Conservation (phyloP, 805 yeast genomes). For the Saccharomyces jurei region DNA sequence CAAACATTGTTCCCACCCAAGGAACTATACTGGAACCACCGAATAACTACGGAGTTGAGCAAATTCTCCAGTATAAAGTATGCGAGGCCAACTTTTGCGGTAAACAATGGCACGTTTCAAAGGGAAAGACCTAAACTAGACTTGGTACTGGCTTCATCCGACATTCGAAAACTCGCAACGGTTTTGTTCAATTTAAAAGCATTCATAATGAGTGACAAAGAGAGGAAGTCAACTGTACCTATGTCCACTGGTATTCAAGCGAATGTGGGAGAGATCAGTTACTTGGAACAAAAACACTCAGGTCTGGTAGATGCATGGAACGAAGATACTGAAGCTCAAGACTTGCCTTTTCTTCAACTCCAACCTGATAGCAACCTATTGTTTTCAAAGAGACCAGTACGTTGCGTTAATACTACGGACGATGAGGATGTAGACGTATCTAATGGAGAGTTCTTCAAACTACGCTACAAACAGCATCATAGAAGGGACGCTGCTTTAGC, state of each 20-base stretch:
- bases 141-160: slow-evolving; percentile 8
- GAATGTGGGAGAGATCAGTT: neutral
- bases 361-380: neutral
- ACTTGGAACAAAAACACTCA: neutral
- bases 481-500: neutral
- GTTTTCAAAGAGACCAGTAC: neutral
- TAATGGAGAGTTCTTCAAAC: neutral
- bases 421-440: neutral
- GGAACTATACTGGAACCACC: slow-evolving; percentile 7
- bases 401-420: neutral
- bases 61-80: slow-evolving; percentile 14
- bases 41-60: slow-evolving; percentile 7
- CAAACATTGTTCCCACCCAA: slow-evolving; percentile 6
- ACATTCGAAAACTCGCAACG: slow-evolving; percentile 6
- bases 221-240: neutral
- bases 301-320: neutral
- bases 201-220: neutral
- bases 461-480: neutral
- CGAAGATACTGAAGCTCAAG: neutral
- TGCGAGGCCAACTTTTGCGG: slow-evolving; percentile 10
- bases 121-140: slow-evolving; percentile 11
- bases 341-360: neutral
- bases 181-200: slow-evolving; percentile 10
- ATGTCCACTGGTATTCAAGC: neutral
- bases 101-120: slow-evolving; percentile 3